Evolutionary conservation across 202 grass and related monocot genomes (phyloP).

Genomic region (Dendrocalamus latiflorus): DNA sequence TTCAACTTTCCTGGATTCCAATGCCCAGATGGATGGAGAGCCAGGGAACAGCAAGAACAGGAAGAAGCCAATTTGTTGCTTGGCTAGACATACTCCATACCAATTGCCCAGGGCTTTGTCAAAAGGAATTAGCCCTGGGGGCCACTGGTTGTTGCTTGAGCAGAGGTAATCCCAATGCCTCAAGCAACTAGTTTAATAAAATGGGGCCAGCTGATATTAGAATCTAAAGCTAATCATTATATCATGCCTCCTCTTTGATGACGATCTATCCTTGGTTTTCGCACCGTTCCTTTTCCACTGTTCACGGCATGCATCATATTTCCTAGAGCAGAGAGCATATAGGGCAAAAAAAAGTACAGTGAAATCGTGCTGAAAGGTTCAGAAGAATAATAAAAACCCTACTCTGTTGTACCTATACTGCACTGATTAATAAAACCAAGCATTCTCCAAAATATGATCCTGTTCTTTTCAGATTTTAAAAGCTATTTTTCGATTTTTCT

Average conservation of each 20-base stretch:
- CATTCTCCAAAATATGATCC: not conserved
- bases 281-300: conserved; percentile 12
- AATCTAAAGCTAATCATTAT: conserved; percentile 47
- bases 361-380: not conserved
- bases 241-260: conserved; percentile 31
- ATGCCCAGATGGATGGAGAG: conserved; percentile 28
- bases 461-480: too few species aligned
- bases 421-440: not conserved
- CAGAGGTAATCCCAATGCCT: conserved; percentile 46
- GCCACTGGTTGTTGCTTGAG: conserved; percentile 28
- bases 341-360: not conserved
- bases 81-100: conserved; percentile 30
- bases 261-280: conserved; percentile 29
- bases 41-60: conserved; percentile 30
- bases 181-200: conserved; percentile 30
- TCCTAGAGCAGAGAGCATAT: conserved; percentile 21
- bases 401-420: not conserved
- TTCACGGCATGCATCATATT: conserved; percentile 30
- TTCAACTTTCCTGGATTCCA: conserved; percentile 42
- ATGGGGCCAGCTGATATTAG: too few species aligned
- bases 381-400: not conserved
- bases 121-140: conserved; percentile 24
- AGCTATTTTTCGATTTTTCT: too few species aligned
- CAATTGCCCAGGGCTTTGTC: conserved; percentile 33
- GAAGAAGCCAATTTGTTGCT: conserved; percentile 30